phyloP scores from a whole-genome alignment of 2,329 filamentous ascomycete genomes.

The Fusarium caatingaense region DNA sequence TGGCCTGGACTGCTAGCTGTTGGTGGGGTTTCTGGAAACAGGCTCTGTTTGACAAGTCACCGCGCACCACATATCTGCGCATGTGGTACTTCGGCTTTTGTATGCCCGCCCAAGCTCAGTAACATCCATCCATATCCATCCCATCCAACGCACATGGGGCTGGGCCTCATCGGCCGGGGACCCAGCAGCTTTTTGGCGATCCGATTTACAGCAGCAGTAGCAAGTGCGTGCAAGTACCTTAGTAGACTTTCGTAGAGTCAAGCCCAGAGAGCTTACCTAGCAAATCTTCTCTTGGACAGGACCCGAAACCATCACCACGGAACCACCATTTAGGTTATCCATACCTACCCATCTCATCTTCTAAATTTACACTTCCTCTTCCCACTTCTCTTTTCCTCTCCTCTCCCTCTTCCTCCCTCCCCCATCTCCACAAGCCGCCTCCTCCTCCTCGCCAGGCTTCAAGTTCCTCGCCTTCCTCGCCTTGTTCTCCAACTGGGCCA shows the following conservation, averaged over 20 bases:
- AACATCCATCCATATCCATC: constrained; percentile 30
- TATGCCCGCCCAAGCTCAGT: constrained; percentile 27
- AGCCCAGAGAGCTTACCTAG: constrained; percentile 29
- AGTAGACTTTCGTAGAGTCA: background rate
- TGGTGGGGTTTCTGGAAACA: constrained; percentile 26
- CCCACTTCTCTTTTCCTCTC: constrained; percentile 16
- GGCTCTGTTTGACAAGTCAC: constrained; percentile 36
- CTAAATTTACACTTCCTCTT: constrained; percentile 15
- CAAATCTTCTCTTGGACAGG: constrained; percentile 48
- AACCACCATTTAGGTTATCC: constrained; percentile 28
- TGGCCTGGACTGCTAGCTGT: constrained; percentile 21
- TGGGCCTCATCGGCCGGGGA: constrained; percentile 43
- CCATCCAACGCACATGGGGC: constrained; percentile 27
- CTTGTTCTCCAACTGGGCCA: constrained; percentile 17
- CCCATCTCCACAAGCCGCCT: constrained; percentile 32
- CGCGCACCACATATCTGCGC: constrained; percentile 29
- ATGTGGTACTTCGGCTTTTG: constrained; percentile 37
- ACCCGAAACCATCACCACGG: constrained; percentile 47
- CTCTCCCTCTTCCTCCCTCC: constrained; percentile 27
- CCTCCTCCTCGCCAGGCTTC: constrained; percentile 35
- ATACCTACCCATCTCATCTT: constrained; percentile 20
- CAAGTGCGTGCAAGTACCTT: background rate
- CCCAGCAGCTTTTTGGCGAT: constrained; percentile 46
- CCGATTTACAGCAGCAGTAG: constrained; percentile 30
- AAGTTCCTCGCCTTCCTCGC: constrained; percentile 36